phyloP scores from a whole-genome alignment of 73 alveolate species.

The Diophrys appendiculata region DNA sequence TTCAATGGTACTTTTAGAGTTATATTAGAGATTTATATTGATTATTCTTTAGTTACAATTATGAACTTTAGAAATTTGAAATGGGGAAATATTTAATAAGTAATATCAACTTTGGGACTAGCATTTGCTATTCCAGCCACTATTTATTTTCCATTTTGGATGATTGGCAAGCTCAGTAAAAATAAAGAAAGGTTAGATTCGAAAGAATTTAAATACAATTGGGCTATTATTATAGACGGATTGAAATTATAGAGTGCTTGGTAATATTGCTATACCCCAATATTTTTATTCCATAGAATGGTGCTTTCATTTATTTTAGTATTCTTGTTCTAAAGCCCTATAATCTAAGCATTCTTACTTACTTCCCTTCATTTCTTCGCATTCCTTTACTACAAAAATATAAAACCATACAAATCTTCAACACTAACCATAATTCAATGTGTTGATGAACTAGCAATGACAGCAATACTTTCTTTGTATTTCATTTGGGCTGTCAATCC shows the following conservation, averaged over 20 bases:
- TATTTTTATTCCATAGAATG: neutral
- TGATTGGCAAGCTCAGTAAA: neutral
- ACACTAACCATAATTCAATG: no score
- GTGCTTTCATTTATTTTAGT: neutral
- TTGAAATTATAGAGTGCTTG: neutral
- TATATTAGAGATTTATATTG: neutral
- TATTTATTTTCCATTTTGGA: neutral
- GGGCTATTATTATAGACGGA: neutral
- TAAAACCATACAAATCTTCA: no score
- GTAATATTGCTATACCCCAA: neutral
- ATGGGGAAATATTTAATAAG: neutral
- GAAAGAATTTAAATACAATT: no score
- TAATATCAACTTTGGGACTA: neutral
- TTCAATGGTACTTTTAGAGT: neutral
- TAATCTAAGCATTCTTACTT: no score
- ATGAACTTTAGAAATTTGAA: neutral
- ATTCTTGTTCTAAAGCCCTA: no score
- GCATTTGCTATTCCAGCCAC: neutral
- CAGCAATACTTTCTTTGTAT: no score
- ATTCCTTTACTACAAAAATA: no score
- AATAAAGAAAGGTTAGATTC: neutral
- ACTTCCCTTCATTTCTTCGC: no score
- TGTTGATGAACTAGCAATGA: no score
- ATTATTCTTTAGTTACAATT: neutral
- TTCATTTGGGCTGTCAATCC: no score